A percentile compares a stretch with the other conserved stretches of the same genome.
Conservation (phyloP, 2,329 filamentous ascomycete genomes). For the Peltaster fructicola region DNA sequence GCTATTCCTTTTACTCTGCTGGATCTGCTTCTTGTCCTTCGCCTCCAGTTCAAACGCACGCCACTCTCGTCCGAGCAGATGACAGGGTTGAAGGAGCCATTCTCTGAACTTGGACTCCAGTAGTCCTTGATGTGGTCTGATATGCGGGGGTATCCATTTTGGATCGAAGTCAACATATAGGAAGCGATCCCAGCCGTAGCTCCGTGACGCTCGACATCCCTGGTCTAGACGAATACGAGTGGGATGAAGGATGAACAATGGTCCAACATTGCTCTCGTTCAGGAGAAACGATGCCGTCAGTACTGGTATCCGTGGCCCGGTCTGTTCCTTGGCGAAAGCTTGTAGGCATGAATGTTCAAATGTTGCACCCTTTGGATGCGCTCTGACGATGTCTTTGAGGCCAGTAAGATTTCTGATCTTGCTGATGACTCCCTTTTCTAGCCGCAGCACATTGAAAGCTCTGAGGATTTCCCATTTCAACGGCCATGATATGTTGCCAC, state of each 20-base stretch:
- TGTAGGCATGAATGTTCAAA: too few relatives aligned
- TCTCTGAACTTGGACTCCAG: neutral
- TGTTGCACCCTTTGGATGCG: too few relatives aligned
- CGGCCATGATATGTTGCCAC: too few relatives aligned
- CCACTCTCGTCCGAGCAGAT: constrained; percentile 26
- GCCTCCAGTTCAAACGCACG: constrained; percentile 21
- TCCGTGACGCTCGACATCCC: constrained; percentile 10
- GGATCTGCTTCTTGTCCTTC: constrained; percentile 9
- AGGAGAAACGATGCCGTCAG: too few relatives aligned
- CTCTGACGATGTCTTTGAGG: too few relatives aligned
- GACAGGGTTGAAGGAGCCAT: constrained; percentile 11
- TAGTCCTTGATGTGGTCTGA: constrained; percentile 7
- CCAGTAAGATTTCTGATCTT: too few relatives aligned
- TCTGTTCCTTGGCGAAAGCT: too few relatives aligned
- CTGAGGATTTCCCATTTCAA: too few relatives aligned
- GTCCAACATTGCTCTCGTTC: neutral
- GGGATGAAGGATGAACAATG: neutral
- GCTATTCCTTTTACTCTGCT: neutral
- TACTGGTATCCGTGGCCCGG: too few relatives aligned
- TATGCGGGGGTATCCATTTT: constrained; percentile 4
- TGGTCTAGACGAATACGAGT: neutral
- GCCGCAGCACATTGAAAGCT: too few relatives aligned
- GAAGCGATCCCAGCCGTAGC: constrained; percentile 22
- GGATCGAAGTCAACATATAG: constrained; percentile 22
- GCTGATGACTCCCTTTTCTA: too few relatives aligned